Percentiles rank a stretch among this genome's conserved stretches.
Evolutionary conservation across 208 protist species (phyloP).

Genomic region (Wallacemonas sp.): DNA sequence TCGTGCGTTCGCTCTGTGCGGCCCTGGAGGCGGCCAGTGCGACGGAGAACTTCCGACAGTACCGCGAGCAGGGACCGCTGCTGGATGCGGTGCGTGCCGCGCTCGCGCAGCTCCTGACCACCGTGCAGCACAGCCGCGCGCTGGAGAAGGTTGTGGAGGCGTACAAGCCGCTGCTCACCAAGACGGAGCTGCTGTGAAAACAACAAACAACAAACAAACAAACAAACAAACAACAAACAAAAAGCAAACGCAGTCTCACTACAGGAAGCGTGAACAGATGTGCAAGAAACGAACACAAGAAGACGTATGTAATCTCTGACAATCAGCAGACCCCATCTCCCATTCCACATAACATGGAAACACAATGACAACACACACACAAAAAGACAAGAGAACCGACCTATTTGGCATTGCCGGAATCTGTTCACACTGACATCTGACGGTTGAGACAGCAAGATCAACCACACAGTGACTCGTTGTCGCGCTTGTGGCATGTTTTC

Average conservation of each 20-base stretch:
- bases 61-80: conserved; percentile 63
- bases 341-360: too few species aligned
- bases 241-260: not conserved
- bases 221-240: not conserved
- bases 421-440: too few species aligned
- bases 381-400: too few species aligned
- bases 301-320: too few species aligned
- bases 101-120: conserved; percentile 46
- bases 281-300: too few species aligned
- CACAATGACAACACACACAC: too few species aligned
- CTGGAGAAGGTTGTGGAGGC: conserved; percentile 60
- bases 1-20: conserved; percentile 61
- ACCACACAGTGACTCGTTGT: too few species aligned
- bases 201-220: not conserved
- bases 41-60: conserved; percentile 70
- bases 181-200: conserved; percentile 48
- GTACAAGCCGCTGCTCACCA: conserved; percentile 44
- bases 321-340: too few species aligned
- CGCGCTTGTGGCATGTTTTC: too few species aligned
- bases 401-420: too few species aligned
- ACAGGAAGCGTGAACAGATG: too few species aligned
- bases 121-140: conserved; percentile 44
- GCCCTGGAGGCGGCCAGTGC: conserved; percentile 43
- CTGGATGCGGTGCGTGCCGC: conserved; percentile 38
- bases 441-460: too few species aligned